Percentiles rank a stretch among this genome's conserved stretches.
Conservation (phyloP, 495 filamentous ascomycete genomes). For the Aspergillus cavernicola region DNA sequence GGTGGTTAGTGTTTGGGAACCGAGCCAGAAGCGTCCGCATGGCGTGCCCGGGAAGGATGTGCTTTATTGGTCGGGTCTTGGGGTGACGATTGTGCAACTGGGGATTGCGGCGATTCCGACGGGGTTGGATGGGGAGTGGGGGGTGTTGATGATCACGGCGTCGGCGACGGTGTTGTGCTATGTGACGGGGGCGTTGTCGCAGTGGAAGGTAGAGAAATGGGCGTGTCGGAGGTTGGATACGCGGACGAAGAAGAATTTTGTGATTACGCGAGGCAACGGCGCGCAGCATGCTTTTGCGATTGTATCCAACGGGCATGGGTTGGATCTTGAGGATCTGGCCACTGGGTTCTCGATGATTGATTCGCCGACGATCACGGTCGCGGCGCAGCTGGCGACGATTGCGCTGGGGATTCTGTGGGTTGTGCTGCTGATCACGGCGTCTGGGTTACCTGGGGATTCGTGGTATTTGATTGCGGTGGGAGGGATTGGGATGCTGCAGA, state of each 20-base stretch:
- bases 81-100: slow-evolving; percentile 39
- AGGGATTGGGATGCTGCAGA: slow-evolving; percentile 45
- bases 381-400: slow-evolving; percentile 13
- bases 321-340: slow-evolving; percentile 49
- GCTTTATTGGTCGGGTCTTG: slow-evolving; percentile 34
- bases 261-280: slow-evolving; percentile 45
- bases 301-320: slow-evolving; percentile 26
- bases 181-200: slow-evolving; percentile 31
- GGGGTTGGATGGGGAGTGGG: slow-evolving; percentile 40
- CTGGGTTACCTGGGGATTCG: slow-evolving; percentile 29
- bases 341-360: slow-evolving; percentile 19
- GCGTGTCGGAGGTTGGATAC: slow-evolving; percentile 28
- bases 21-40: not conserved
- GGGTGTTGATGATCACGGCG: slow-evolving; percentile 39
- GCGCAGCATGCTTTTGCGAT: slow-evolving; percentile 42
- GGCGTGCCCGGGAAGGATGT: slow-evolving; percentile 20
- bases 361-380: slow-evolving; percentile 8
- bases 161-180: slow-evolving; percentile 37
- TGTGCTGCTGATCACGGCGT: slow-evolving; percentile 33
- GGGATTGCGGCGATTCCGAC: slow-evolving; percentile 44
- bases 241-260: slow-evolving; percentile 24
- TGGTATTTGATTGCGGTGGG: slow-evolving; percentile 46
- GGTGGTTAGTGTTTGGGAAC: slow-evolving; percentile 18
- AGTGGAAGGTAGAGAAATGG: slow-evolving; percentile 53
- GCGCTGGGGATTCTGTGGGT: slow-evolving; percentile 36